Evolutionary conservation across 257 asterid species (phyloP), one percentile per base, ranked within the genome.

Genomic region (Nicotiana benthamiana): DNA sequence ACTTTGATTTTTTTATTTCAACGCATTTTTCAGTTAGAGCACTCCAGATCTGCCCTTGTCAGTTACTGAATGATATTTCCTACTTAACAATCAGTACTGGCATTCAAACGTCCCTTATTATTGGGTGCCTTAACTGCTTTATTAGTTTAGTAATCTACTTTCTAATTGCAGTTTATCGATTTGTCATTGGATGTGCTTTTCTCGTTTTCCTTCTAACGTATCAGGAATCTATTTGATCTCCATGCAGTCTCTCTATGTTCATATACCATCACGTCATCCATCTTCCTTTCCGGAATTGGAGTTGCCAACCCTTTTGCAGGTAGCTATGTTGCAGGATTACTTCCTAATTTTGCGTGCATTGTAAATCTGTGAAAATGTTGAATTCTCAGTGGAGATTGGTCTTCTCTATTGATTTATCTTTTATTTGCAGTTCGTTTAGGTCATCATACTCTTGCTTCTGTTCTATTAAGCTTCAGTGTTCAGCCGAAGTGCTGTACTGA

Each of bases 271-370:
- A 15, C 97, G 93, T 59, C 97, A 94, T 80, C 98, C 98, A 36
- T 88, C 95, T 81, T 89, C 99, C 83, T 95, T 91, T 80, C 98
- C 98, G 30, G 99, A 95, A 82, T 36, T 95, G 81, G 99, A 95
- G 82, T 77, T 95, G 82, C 98, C 99, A 84, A 95, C 97, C 51
- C 97, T 95, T 75, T 84, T 93, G 80, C 99, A 95, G 97, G 99
- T 95, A 85, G 63, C 10, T 54, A 27, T 30, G 4, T 27, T 56
- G 30, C 9, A 74, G 15, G 13, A 48, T 48, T 48, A 11, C 54
- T 17, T 48, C 54, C 17, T 48, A 48, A 48, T 48, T 48, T 48
- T 48, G 54, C 48, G 48, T 74, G 16, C 43, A 48, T 48, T 72
- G 61, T 74, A 2, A 74, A 46, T 24, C 61, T 24, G 40, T 48